A percentile compares a stretch with the other conserved stretches of the same genome.
Evolutionary conservation across 495 filamentous ascomycete species (phyloP).

Genomic region (Hyaloscypha variabilis): DNA sequence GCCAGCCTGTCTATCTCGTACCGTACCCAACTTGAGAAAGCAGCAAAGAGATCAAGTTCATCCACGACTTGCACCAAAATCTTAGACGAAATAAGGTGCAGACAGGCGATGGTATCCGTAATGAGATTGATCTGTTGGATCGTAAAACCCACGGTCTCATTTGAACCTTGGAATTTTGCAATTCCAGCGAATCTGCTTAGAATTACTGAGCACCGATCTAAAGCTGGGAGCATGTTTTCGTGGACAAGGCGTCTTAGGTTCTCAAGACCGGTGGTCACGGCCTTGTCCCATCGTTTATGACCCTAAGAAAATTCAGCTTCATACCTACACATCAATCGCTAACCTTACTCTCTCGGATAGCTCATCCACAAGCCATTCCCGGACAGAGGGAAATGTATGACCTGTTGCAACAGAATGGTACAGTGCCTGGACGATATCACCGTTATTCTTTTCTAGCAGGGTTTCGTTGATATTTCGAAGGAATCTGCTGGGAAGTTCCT

Average conservation of each 20-base stretch:
- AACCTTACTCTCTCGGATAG: slow-evolving; percentile 75
- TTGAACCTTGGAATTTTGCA: slow-evolving; percentile 75
- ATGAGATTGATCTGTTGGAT: slow-evolving; percentile 50
- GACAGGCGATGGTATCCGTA: slow-evolving; percentile 72
- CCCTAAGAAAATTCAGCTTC: slow-evolving; percentile 54
- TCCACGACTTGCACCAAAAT: slow-evolving; percentile 71
- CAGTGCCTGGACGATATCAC: slow-evolving; percentile 71
- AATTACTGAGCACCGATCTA: slow-evolving; percentile 83
- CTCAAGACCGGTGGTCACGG: slow-evolving; percentile 73
- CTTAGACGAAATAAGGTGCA: slow-evolving; percentile 73
- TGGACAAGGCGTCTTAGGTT: slow-evolving; percentile 78
- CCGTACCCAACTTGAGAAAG: slow-evolving; percentile 84
- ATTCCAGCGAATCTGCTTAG: slow-evolving; percentile 84
- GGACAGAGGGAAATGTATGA: slow-evolving; percentile 71
- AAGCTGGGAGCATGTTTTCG: slow-evolving; percentile 82
- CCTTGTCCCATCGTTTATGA: slow-evolving; percentile 94
- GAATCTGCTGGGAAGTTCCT: slow-evolving; percentile 78
- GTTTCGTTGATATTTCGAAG: slow-evolving; percentile 73
- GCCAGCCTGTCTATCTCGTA: slow-evolving; percentile 74
- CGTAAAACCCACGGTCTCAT: slow-evolving; percentile 65
- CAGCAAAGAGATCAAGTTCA: slow-evolving; percentile 75
- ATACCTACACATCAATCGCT: slow-evolving; percentile 1
- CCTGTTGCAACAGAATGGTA: slow-evolving; percentile 89
- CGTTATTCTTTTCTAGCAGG: slow-evolving; percentile 56
- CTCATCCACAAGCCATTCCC: slow-evolving; percentile 89